Evolutionary conservation across 495 filamentous ascomycete genomes (phyloP), one percentile per base, ranked within the genome.

Genomic region (Oidiodendron maius): DNA sequence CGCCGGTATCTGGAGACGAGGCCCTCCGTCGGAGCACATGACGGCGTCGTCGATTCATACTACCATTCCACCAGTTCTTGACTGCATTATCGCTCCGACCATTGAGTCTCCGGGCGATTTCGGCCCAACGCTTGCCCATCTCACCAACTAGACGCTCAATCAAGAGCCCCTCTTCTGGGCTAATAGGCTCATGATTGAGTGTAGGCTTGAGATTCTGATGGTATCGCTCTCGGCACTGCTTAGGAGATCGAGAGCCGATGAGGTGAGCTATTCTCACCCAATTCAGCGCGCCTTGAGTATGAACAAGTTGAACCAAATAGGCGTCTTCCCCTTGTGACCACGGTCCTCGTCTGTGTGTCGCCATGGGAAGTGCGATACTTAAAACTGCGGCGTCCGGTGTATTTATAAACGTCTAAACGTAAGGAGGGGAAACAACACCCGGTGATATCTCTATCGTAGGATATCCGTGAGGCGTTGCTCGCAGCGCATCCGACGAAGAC

Each of bases 41-140:
- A 38, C 76, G 69, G 55, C 69, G 67, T 53, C 76, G 66, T 56
- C 91, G 80, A 68, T 96, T 96, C 82, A 88, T 84, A 61, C 86
- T 87, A 26, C 93, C 91, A 66, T 98, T 97, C 88, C 88, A 96
- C 89, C 90, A 97, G 68, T 98, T 98, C 79, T 98, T 98, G 42
- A 98, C 90, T 25, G 88, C 87, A 61, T 98, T 98, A 72, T 98
- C 93, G 69, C 90, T 95, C 56, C 93, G 82, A 52, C 91, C 91
- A 15, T 83, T 78, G 18, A 98, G 78, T 15, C 78, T 71, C 57
- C 93, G 78, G 21, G 93, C 91, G 56, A 98, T 97, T 56, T 96
- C 89, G 2, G 93, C 93, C 93, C 93, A 98, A 21, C 85, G 75
- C 68, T 89, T 94, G 40, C 93, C 93, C 72, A 87, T 84, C 52